Percentiles rank a stretch among this genome's conserved stretches.
phyloP scores from a whole-genome alignment of 352 stramenopile genomes.

The Pythium plurisporium region DNA sequence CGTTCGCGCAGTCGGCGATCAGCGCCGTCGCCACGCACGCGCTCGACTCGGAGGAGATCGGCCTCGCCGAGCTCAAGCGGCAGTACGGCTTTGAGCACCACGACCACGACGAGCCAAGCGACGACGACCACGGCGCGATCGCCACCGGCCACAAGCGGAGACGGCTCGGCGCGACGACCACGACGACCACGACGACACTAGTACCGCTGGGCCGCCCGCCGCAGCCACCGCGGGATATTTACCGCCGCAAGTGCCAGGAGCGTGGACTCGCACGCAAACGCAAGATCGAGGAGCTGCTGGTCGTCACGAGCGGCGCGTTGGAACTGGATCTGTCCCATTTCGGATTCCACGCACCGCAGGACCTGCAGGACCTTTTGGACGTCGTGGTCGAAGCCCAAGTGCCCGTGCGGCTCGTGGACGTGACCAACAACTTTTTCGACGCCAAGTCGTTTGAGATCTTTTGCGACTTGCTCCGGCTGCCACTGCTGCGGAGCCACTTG shows the following conservation, averaged over 20 bases:
- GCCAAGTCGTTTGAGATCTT: constrained; percentile 41
- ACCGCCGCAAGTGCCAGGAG: constrained; percentile 40
- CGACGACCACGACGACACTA: neutral
- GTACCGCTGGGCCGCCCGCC: constrained; percentile 1
- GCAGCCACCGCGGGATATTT: constrained; percentile 18
- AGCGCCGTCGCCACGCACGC: constrained; percentile 11
- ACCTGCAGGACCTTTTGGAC: constrained; percentile 47
- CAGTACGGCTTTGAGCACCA: constrained; percentile 46
- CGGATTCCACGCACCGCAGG: constrained; percentile 46
- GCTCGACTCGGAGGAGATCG: constrained; percentile 35
- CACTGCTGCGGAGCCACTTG: constrained; percentile 29
- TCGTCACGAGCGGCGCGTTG: constrained; percentile 33
- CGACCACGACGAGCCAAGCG: constrained; percentile 6
- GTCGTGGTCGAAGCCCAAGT: constrained; percentile 33
- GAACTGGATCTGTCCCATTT: constrained; percentile 44
- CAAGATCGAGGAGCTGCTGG: constrained; percentile 36
- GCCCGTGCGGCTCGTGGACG: constrained; percentile 40
- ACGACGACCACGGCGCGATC: constrained; percentile 13
- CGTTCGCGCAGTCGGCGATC: constrained; percentile 13
- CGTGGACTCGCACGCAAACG: constrained; percentile 32
- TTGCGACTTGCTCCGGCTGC: constrained; percentile 37
- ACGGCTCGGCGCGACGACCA: constrained; percentile 10
- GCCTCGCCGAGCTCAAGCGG: constrained; percentile 61
- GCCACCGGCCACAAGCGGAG: constrained; percentile 23
- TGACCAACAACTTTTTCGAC: constrained; percentile 68